phyloP scores from a whole-genome alignment of 257 asterid genomes.

The Solanum microdontum region DNA sequence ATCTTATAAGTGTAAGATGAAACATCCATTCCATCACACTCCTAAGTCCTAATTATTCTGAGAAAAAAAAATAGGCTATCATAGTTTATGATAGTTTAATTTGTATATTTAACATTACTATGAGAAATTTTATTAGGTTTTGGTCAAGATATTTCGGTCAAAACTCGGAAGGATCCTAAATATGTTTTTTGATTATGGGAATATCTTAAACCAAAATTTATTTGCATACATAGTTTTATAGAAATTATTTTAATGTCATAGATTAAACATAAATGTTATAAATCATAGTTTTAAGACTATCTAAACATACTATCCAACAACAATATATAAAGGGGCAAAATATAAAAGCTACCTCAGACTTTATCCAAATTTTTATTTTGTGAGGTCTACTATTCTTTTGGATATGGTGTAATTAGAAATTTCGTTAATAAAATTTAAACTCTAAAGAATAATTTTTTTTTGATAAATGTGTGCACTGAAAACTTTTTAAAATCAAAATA shows the following conservation, averaged over 20 bases:
- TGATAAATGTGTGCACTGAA: not conserved
- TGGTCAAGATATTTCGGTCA: too few species aligned
- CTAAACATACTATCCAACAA: not conserved
- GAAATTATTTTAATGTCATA: not conserved
- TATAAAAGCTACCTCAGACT: not conserved
- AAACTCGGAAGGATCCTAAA: not conserved
- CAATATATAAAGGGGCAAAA: not conserved
- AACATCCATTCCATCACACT: not conserved
- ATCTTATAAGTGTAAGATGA: too few species aligned
- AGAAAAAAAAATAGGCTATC: not conserved
- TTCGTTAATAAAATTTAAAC: not conserved
- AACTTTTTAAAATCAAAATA: not conserved
- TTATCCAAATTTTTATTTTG: not conserved
- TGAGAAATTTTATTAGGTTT: not conserved
- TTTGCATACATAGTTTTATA: not conserved
- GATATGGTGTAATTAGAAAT: not conserved
- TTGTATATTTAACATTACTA: not conserved
- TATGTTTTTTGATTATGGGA: not conserved
- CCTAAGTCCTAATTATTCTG: too few species aligned
- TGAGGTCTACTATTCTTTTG: not conserved
- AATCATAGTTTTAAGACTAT: not conserved
- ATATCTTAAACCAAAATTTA: not conserved
- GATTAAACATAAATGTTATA: not conserved
- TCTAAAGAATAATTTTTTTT: not conserved
- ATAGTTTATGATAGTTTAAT: not conserved